Conservation (phyloP, 2,329 filamentous ascomycete species). For the Beauveria australis region DNA sequence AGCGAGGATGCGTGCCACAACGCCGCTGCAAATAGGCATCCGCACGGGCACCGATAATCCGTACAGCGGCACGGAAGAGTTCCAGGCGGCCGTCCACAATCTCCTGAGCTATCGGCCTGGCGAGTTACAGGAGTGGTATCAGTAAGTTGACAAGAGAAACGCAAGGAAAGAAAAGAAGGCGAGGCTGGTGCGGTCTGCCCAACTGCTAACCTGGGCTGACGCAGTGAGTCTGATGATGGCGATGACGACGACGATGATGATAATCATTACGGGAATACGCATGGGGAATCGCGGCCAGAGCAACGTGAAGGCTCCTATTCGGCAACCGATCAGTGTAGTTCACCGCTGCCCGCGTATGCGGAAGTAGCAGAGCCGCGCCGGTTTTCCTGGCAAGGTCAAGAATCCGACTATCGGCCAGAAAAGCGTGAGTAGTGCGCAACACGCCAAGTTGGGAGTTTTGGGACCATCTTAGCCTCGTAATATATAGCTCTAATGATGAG, state of each 20-base stretch:
- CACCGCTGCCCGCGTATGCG: neutral
- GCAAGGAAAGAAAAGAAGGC: neutral
- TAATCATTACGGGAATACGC: neutral
- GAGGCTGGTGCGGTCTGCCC: neutral
- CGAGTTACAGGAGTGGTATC: conserved; percentile 16
- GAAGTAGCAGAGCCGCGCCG: conserved; percentile 1
- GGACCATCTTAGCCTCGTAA: neutral
- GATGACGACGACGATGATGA: neutral
- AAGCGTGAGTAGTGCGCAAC: neutral
- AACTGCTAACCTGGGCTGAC: neutral
- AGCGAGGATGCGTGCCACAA: neutral
- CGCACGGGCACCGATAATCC: neutral
- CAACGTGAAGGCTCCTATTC: neutral
- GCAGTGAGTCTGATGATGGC: neutral
- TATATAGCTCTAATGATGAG: neutral
- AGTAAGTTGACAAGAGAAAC: conserved; percentile 17
- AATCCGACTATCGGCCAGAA: conserved; percentile 6
- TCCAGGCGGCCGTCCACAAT: conserved; percentile 7
- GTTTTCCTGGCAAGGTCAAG: conserved; percentile 4
- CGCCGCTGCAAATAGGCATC: neutral
- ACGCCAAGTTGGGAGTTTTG: neutral
- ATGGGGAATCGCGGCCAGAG: neutral
- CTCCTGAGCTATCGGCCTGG: neutral
- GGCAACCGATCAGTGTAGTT: neutral
- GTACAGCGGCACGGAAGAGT: conserved; percentile 2